phyloP scores from a whole-genome alignment of 352 stramenopile species.

The Globisporangium barbulae region DNA sequence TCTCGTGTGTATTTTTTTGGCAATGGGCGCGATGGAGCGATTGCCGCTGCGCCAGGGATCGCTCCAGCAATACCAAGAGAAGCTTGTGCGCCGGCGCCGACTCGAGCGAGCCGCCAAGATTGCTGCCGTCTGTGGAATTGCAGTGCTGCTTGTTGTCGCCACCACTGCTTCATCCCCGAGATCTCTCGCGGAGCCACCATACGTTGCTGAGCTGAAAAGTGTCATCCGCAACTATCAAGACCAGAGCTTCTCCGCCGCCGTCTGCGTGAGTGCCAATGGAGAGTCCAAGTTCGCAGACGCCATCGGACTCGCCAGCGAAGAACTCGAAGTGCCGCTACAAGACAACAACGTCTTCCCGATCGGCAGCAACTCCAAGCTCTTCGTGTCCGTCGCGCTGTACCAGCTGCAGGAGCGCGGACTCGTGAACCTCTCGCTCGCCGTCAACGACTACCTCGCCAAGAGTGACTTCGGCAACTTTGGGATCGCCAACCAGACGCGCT shows the following conservation, averaged over 20 bases:
- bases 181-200: background rate
- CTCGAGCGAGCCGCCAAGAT: background rate
- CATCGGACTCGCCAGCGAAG: constrained; percentile 39
- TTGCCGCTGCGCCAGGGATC: constrained; percentile 6
- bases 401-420: constrained; percentile 47
- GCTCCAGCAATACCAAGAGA: background rate
- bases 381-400: constrained; percentile 43
- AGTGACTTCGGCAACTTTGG: constrained; percentile 45
- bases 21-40: background rate
- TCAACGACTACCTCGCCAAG: constrained; percentile 33
- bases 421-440: constrained; percentile 31
- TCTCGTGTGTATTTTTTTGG: no score
- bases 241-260: constrained; percentile 41
- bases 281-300: constrained; percentile 35
- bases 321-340: constrained; percentile 35
- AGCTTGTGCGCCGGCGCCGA: background rate
- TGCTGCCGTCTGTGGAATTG: background rate
- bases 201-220: background rate
- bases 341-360: constrained; percentile 48
- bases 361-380: constrained; percentile 56
- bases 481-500: constrained; percentile 38
- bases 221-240: background rate
- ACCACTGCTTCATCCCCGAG: background rate
- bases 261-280: constrained; percentile 39
- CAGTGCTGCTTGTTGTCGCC: background rate